Percentiles rank a stretch among this genome's conserved stretches.
Conservation (phyloP, 805 yeast species). For the Ogataea minuta region DNA sequence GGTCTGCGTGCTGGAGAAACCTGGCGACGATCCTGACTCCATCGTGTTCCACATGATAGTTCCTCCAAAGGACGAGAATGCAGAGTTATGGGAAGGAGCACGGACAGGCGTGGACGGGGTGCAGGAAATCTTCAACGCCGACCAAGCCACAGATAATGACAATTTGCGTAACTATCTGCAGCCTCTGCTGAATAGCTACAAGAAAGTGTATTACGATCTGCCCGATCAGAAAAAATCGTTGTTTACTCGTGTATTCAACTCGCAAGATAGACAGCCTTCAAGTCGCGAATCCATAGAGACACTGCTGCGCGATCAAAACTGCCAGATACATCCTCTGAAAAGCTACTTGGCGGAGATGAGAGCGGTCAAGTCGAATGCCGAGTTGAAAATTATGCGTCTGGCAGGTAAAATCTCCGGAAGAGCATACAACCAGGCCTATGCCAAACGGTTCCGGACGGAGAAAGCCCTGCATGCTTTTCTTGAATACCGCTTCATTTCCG, state of each 20-base stretch:
- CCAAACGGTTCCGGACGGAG: slow-evolving; percentile 65
- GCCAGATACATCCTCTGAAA: slow-evolving; percentile 42
- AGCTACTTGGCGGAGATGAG: slow-evolving; percentile 50
- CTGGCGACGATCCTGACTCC: slow-evolving; percentile 49
- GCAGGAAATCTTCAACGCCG: slow-evolving; percentile 82
- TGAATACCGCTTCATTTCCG: slow-evolving; percentile 76
- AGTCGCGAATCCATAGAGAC: slow-evolving; percentile 24
- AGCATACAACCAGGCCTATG: slow-evolving; percentile 81
- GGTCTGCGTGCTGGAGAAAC: slow-evolving; percentile 63
- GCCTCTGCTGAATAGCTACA: slow-evolving; percentile 47
- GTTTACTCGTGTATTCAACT: slow-evolving; percentile 23
- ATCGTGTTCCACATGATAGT: slow-evolving; percentile 75
- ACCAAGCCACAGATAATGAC: slow-evolving; percentile 56
- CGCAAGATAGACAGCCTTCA: slow-evolving; percentile 14
- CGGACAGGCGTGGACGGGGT: slow-evolving; percentile 87
- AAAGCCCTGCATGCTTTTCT: slow-evolving; percentile 74
- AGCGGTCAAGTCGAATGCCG: slow-evolving; percentile 71
- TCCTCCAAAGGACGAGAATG: slow-evolving; percentile 72
- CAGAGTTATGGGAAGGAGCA: slow-evolving; percentile 94
- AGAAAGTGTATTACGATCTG: slow-evolving; percentile 55
- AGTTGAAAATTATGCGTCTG: slow-evolving; percentile 71
- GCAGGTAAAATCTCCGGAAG: slow-evolving; percentile 82
- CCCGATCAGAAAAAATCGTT: slow-evolving; percentile 16
- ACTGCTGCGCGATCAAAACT: slow-evolving; percentile 31
- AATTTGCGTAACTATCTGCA: slow-evolving; percentile 43